These are phyloP conservation scores for Copromyces sp. DNA, from an alignment of 495 filamentous ascomycete genomes.

Conservation along the genomic window DNA sequence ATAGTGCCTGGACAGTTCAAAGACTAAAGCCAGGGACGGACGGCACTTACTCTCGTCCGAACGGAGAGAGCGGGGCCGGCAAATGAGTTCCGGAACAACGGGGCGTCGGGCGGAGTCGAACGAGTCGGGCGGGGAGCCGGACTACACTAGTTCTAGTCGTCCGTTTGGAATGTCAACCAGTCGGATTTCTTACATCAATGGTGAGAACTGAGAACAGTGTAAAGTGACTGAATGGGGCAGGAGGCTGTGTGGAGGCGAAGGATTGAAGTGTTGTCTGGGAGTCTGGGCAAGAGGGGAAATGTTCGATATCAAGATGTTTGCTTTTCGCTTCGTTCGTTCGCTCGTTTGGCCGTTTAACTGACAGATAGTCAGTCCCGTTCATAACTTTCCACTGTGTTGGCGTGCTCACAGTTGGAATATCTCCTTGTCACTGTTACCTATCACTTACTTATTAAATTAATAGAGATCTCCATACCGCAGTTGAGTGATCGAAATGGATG, in stretches of 20 bases:
- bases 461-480: neutral
- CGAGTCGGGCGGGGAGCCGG: neutral
- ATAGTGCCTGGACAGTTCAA: neutral
- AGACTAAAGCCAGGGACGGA: neutral
- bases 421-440: neutral
- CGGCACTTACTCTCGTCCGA: neutral
- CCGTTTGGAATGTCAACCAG: neutral
- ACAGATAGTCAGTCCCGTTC: neutral
- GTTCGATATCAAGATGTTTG: neutral
- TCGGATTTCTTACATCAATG: neutral
- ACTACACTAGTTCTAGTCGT: neutral
- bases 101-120: neutral
- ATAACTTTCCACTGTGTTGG: neutral
- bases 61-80: neutral
- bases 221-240: neutral
- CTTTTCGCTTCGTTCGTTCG: neutral
- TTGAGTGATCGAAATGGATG: neutral
- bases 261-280: neutral
- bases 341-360: neutral
- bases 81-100: neutral
- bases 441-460: neutral
- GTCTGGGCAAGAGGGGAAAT: neutral
- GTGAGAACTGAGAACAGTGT: neutral
- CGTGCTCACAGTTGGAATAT: neutral
- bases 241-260: neutral